phyloP scores from a whole-genome alignment of 176 grass and related monocot species.

The Carex kokanica region DNA sequence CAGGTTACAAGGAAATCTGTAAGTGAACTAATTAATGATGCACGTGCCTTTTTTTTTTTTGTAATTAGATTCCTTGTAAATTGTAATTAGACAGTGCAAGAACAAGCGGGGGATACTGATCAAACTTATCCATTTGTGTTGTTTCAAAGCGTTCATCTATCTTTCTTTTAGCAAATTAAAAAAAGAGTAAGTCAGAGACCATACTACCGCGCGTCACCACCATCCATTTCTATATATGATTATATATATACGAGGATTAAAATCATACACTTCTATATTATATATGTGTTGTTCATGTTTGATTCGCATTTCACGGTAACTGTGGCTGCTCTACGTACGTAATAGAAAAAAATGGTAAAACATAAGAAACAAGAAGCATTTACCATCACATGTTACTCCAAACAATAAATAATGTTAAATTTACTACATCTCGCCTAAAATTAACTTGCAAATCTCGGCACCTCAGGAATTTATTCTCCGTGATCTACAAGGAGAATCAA shows the following conservation, averaged over 20 bases:
- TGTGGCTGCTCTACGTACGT: neutral
- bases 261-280: neutral
- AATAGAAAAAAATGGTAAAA: neutral
- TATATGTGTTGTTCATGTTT: neutral
- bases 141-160: neutral
- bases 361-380: neutral
- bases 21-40: neutral
- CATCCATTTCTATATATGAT: neutral
- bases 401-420: neutral
- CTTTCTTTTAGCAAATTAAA: neutral
- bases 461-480: neutral
- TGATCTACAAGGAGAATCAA: neutral
- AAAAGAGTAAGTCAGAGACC: neutral
- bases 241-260: neutral
- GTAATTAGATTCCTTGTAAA: neutral
- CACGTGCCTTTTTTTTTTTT: slow-evolving; percentile 1
- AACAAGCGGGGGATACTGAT: neutral
- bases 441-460: neutral
- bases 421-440: neutral
- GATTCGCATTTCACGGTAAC: neutral
- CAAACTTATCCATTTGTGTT: neutral
- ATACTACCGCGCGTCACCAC: neutral
- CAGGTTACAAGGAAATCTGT: slow-evolving; percentile 7
- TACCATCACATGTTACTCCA: neutral
- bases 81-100: neutral